Evolutionary conservation across 2,329 filamentous ascomycete genomes (phyloP), one percentile per base, ranked within the genome.

Genomic region (Cercospora janseana): DNA sequence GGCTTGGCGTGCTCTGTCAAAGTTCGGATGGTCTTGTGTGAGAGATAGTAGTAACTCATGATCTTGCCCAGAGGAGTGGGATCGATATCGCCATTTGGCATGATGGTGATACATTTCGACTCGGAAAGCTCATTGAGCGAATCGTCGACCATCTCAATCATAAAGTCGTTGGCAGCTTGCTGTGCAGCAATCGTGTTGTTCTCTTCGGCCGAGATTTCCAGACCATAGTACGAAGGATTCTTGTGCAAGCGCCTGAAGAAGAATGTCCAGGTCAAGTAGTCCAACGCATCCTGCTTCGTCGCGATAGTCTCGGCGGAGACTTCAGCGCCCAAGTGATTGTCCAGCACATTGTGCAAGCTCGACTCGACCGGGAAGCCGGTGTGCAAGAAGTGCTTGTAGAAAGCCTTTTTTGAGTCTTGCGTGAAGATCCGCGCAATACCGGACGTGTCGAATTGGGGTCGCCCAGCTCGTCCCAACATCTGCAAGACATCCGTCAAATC

Each of bases 251-350:
- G 80, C 2, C 94, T 83, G 79, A 98, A 98, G 80, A 98, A 98
- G 75, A 98, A 98, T 1, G 94, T 98, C 93, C 94, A 98, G 0
- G 93, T 98, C 46, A 98, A 74, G 66, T 98, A 98, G 70, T 98
- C 94, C 3, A 98, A 79, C 1, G 93, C 93, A 71, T 98, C 93
- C 70, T 98, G 93, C 70, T 96, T 96, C 6, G 90, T 95, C 24
- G 86, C 76, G 43, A 98, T 88, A 0, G 93, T 98, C 60, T 88
- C 91, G 1, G 93, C 89, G 0, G 91, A 95, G 4, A 97, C 84
- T 72, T 98, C 93, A 52, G 93, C 93, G 55, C 90, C 86, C 68
- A 98, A 78, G 78, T 98, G 94, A 74, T 98, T 95, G 71, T 97
- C 92, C 6, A 98, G 76, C 1, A 97, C 93, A 15, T 94, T 95